Conservation (phyloP, 2,329 filamentous ascomycete genomes). For the Calcarisporium arbuscula region DNA sequence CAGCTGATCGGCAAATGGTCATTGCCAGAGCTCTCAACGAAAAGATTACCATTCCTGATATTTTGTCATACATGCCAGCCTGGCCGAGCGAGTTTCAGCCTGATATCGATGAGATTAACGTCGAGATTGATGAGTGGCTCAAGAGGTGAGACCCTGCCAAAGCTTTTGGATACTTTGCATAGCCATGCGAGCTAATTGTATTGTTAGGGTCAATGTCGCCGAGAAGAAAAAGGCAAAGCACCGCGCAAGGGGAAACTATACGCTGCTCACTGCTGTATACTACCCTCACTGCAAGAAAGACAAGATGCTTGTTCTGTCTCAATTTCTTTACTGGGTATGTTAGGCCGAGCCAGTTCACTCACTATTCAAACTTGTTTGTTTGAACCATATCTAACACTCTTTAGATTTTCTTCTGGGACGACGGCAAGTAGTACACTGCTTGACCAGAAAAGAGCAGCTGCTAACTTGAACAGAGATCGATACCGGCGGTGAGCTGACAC, state of each 20-base stretch:
- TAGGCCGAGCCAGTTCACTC: too few relatives aligned
- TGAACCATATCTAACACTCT: background rate
- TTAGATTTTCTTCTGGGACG: conserved; percentile 3
- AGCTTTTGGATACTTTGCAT: too few relatives aligned
- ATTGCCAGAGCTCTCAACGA: background rate
- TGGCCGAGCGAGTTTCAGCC: conserved; percentile 2
- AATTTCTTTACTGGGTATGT: conserved; percentile 7
- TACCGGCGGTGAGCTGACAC: conserved; percentile 5
- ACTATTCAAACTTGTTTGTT: background rate
- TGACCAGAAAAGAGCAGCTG: background rate
- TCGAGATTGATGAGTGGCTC: conserved; percentile 3
- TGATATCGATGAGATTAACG: conserved; percentile 4
- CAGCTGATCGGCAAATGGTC: background rate
- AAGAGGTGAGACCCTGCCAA: too few relatives aligned
- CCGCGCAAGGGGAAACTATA: conserved; percentile 5
- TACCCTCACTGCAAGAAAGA: conserved; percentile 5
- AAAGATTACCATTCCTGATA: background rate
- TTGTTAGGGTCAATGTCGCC: conserved; percentile 2
- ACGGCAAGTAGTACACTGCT: background rate
- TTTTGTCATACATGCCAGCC: background rate
- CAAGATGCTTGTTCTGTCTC: conserved; percentile 4
- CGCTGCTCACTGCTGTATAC: conserved; percentile 1
- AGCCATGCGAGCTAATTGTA: too few relatives aligned
- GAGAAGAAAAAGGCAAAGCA: conserved; percentile 5
- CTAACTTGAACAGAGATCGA: conserved; percentile 4